Conservation (phyloP, 2,329 filamentous ascomycete species). For the Colletotrichum shisoi region DNA sequence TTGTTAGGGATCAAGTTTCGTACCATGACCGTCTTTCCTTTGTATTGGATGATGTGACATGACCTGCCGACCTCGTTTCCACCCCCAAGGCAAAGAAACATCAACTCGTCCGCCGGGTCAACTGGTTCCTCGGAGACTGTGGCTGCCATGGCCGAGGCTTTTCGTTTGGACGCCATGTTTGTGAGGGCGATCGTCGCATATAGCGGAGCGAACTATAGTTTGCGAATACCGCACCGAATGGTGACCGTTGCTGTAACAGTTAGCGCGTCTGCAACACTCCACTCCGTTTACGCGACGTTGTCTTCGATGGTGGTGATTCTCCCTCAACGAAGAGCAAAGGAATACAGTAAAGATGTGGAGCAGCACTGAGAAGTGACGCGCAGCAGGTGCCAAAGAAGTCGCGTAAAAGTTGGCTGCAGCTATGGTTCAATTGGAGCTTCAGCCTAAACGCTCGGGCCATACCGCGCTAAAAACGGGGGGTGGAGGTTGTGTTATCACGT, state of each 20-base stretch:
- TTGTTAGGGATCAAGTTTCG: constrained; percentile 28
- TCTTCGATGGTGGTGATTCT: constrained; percentile 5
- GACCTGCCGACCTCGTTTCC: constrained; percentile 97
- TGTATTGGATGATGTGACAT: constrained; percentile 98
- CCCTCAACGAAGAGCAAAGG: background rate
- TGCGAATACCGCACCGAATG: constrained; percentile 5
- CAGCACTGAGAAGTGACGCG: constrained; percentile 28
- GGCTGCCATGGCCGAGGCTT: constrained; percentile 75
- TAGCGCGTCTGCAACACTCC: constrained; percentile 22
- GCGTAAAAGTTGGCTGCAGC: constrained; percentile 31
- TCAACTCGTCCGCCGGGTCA: constrained; percentile 91
- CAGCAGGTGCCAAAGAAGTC: constrained; percentile 21
- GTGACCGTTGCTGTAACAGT: constrained; percentile 2
- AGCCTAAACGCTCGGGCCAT: constrained; percentile 30
- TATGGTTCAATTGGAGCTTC: constrained; percentile 14
- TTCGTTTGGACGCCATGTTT: constrained; percentile 90
- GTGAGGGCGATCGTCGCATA: constrained; percentile 22
- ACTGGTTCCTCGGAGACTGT: constrained; percentile 77
- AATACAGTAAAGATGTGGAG: constrained; percentile 10
- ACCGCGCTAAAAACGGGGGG: background rate
- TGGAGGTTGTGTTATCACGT: constrained; percentile 47
- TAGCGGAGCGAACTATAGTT: constrained; percentile 7
- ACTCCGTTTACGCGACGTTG: background rate
- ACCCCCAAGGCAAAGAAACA: constrained; percentile 91
- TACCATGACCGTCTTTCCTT: constrained; percentile 99